Percentiles rank a stretch among this genome's conserved stretches.
phyloP scores from a whole-genome alignment of 139 green algal species.

The Chlorella sorokiniana region DNA sequence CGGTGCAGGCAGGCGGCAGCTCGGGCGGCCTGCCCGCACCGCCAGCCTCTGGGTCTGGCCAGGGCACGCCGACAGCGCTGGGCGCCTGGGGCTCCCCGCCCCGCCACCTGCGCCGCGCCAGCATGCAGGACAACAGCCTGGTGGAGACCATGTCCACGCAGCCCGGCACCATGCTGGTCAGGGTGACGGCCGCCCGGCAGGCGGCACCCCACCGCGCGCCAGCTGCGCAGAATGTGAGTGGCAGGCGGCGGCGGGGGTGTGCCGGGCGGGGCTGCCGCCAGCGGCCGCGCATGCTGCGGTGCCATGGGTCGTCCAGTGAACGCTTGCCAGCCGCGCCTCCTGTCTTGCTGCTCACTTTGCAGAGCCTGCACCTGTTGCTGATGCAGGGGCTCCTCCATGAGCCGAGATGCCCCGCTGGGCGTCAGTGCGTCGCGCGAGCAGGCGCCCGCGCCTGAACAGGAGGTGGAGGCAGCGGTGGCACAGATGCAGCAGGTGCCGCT shows the following conservation, averaged over 20 bases:
- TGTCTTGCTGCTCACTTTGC: not conserved
- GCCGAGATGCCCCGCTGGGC: not conserved
- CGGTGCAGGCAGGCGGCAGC: not conserved
- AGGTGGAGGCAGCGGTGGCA: conserved; percentile 23
- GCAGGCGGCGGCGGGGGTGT: not conserved
- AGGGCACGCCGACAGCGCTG: not conserved
- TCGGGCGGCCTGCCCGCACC: not conserved
- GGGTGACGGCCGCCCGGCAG: not conserved
- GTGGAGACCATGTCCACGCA: conserved; percentile 14
- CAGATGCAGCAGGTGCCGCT: conserved; percentile 28
- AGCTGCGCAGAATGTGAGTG: conserved; percentile 18
- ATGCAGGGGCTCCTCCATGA: conserved; percentile 12
- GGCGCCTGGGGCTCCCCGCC: not conserved
- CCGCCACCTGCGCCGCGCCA: conserved; percentile 22
- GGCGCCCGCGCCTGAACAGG: not conserved
- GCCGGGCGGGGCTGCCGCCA: not conserved
- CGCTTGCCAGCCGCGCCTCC: not conserved
- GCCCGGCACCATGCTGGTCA: conserved; percentile 41
- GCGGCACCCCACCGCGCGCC: not conserved
- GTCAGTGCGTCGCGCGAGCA: not conserved
- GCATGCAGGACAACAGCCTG: conserved; percentile 10
- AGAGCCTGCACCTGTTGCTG: not conserved
- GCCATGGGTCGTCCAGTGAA: not conserved
- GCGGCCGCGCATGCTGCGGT: not conserved
- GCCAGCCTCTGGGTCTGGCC: not conserved